Base-by-base conservation (phyloP, 208 protist genomes). In the Balamuthia mandrillaris region DNA sequence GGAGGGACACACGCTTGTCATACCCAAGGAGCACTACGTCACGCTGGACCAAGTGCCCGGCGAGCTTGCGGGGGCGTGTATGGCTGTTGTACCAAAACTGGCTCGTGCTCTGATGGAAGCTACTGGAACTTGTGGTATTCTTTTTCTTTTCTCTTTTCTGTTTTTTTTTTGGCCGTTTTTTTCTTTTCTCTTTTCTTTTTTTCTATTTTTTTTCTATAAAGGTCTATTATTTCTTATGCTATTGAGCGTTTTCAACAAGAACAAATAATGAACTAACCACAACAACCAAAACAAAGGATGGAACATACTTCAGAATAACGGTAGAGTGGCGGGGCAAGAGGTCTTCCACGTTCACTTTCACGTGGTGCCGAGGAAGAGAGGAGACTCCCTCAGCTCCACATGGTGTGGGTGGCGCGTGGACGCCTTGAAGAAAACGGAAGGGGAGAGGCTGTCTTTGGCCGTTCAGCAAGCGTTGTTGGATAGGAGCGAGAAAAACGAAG, bases 311-410 rank as follows among this genome's bases (percentile, higher is more conserved):
- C 58, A 86, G 44, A 88, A 88, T 27, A 88, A 88, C 24, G 86
- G 86, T 44, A 51, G 74, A 61, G 6, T 61, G 29, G 74, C 86
- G 35, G 72, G 72, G 12, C 86, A 88, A 66, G 63, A 68, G 35
- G 79, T 88, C 44, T 51, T 65, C 24, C 85, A 88, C 44, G 63
- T 88, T 24, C 85, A 88, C 47, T 88, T 85, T n/a, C 85, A 88
- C 45, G 33, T 88, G 29, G 82, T 88, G 12, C 85, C 85, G 31
- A 16, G 65, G 6, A n/a, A 21, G 37, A 54, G 61, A 14, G 60
- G 49, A 27, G 84, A 87, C 75, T 61, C 18, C 63, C 33, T 82
- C 37, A 39, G 37, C 14, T 18, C 18, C 27, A 37, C 41, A 5
- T 77, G 66, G 66, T 35, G 31, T 5, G 21, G 24, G 35, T 68